Percentiles rank a stretch among this genome's conserved stretches.
Conservation (phyloP, 345 rosid species). For the Hibiscus trionum region DNA sequence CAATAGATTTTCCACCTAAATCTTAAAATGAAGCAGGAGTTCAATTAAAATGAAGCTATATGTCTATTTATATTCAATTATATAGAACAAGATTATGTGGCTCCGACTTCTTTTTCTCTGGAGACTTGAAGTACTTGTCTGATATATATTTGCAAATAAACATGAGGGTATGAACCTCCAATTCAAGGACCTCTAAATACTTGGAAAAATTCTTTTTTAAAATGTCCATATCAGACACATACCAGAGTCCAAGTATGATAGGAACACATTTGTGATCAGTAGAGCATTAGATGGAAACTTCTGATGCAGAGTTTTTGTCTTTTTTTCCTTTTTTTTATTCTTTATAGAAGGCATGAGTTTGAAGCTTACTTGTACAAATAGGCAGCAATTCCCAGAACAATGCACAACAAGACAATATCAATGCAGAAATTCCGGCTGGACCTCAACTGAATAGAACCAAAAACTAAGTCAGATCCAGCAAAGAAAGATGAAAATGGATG, state of each 20-base stretch:
- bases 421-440: constrained; percentile 97
- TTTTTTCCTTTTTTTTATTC: background rate
- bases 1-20: background rate
- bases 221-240: background rate
- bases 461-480: constrained; percentile 21
- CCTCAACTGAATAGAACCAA: constrained; percentile 58
- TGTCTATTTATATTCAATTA: background rate
- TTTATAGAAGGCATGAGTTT: constrained; percentile 6
- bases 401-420: constrained; percentile 74
- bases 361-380: constrained; percentile 90
- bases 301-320: background rate
- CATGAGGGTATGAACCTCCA: background rate
- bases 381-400: constrained; percentile 92
- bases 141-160: background rate
- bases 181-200: background rate
- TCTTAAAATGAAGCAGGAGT: background rate
- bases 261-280: background rate
- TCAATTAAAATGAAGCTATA: background rate
- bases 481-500: constrained; percentile 9
- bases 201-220: too few relatives aligned
- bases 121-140: background rate
- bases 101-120: too few relatives aligned
- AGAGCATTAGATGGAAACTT: background rate
- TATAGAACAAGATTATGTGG: background rate
- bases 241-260: background rate